phyloP scores from a whole-genome alignment of 2,329 filamentous ascomycete genomes.

The Stachybotrys chartarum region DNA sequence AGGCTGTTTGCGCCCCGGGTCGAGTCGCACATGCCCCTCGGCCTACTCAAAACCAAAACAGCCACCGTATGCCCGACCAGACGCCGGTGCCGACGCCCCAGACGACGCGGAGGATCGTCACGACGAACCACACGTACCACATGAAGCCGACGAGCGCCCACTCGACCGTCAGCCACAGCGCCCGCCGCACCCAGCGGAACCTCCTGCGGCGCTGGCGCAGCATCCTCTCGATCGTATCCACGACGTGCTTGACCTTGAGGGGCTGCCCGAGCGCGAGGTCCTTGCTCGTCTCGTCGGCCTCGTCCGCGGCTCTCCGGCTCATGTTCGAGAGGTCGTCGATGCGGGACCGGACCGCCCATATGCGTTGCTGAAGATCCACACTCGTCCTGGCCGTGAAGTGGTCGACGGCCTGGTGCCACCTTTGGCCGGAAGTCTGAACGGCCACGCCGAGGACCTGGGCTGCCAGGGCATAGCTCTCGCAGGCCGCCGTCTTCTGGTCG shows the following conservation, averaged over 20 bases:
- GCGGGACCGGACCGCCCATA: conserved; percentile 39
- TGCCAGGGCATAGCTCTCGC: conserved; percentile 43
- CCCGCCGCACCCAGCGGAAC: conserved; percentile 67
- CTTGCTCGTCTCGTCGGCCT: conserved; percentile 70
- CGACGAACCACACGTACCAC: conserved; percentile 91
- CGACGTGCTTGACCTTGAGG: conserved; percentile 71
- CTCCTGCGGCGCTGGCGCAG: conserved; percentile 59
- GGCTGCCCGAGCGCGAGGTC: conserved; percentile 72
- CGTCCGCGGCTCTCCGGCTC: conserved; percentile 63
- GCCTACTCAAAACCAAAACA: conserved; percentile 65
- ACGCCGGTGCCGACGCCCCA: conserved; percentile 55
- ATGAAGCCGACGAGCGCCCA: conserved; percentile 83
- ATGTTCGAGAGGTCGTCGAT: conserved; percentile 49
- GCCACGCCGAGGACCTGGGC: conserved; percentile 43
- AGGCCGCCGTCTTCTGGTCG: conserved; percentile 28
- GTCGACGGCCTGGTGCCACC: conserved; percentile 54
- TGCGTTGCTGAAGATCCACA: conserved; percentile 40
- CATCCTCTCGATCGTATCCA: conserved; percentile 72
- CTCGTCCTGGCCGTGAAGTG: conserved; percentile 50
- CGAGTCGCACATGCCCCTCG: background rate
- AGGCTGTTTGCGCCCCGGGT: background rate
- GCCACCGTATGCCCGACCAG: conserved; percentile 61
- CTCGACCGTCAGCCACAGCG: conserved; percentile 77
- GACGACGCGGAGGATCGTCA: conserved; percentile 65
- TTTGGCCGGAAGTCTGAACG: conserved; percentile 38